Conservation (phyloP, 345 rosid species). For the Bruguiera parviflora region DNA sequence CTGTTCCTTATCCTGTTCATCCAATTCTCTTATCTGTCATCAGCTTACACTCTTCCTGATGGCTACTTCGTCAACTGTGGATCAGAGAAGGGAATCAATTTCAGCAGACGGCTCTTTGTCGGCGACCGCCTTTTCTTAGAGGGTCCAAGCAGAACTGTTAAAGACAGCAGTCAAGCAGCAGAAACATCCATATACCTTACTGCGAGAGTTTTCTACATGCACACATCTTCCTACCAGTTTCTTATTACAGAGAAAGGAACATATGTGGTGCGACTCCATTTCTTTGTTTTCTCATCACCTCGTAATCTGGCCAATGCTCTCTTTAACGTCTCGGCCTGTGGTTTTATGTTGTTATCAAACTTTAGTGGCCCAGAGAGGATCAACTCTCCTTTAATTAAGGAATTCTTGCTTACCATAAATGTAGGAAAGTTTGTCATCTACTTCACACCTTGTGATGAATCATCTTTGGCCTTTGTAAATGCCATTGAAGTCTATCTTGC, state of each 20-base stretch:
- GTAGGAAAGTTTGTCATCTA: conserved; percentile 7
- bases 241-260: neutral
- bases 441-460: conserved; percentile 29
- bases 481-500: conserved; percentile 59
- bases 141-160: neutral
- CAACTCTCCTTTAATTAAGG: neutral
- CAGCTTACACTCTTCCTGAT: conserved; percentile 4
- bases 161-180: neutral
- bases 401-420: conserved; percentile 9
- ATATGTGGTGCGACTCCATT: conserved; percentile 22
- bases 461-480: conserved; percentile 50
- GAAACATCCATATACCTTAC: conserved; percentile 17
- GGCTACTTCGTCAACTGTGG: conserved; percentile 13
- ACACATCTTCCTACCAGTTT: neutral
- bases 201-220: conserved; percentile 16
- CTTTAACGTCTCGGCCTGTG: conserved; percentile 15
- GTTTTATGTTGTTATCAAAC: conserved; percentile 2
- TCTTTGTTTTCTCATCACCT: conserved; percentile 11
- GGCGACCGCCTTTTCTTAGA: neutral
- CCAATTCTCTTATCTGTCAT: conserved; percentile 5
- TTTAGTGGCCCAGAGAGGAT: neutral
- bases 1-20: neutral
- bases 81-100: neutral
- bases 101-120: neutral
- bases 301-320: conserved; percentile 3